Base-by-base conservation (phyloP, 805 yeast species). In the Wickerhamiella spandovensis region DNA sequence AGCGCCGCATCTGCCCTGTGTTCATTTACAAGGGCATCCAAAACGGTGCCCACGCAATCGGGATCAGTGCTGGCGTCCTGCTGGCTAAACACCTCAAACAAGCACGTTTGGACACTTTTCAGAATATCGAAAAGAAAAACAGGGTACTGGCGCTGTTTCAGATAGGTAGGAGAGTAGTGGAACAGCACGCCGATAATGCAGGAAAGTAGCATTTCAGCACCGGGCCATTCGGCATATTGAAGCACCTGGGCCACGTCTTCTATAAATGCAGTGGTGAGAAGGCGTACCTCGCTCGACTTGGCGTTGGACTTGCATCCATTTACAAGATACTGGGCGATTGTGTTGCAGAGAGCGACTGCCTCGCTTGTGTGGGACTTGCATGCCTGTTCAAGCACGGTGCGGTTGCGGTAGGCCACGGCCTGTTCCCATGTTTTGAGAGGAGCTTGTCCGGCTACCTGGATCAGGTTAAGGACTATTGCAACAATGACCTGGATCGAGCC, bases 191-290 rank as follows among this genome's bases (percentile, higher is more conserved):
- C 42, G n/a, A 47, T 23, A 13, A 49, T 28, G 35, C 52, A 49
- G 6, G 50, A 38, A 1, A 51, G 43, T 8, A 51, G 15, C 13
- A 46, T 23, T 20, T 51, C 52, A 5, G 48, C 48, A 5, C 30
- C 48, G 4, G 51, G 48, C 47, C 44, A 47, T 48, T 51, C 54
- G 9, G 50, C 49, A n/a, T 20, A 46, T 12, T 17, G 37, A 13
- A 51, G 13, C 9, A 44, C 43, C 5, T 28, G 23, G 5, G 48
- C 48, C 23, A 51, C 30, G 42, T 51, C 54, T 15, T 51, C 54
- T 5, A 48, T 32, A 25, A 51, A 30, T 3, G 20, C 6, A 9
- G n/a, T 32, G 6, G 45, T 17, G 2, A 47, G 25, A 3, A 13
- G 30, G 13, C 49, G 17, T 15, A 23, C 1, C 25, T 39, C 18